Conservation (phyloP, 1,139 yeast genomes). For the Magnusiomyces clavatus region DNA sequence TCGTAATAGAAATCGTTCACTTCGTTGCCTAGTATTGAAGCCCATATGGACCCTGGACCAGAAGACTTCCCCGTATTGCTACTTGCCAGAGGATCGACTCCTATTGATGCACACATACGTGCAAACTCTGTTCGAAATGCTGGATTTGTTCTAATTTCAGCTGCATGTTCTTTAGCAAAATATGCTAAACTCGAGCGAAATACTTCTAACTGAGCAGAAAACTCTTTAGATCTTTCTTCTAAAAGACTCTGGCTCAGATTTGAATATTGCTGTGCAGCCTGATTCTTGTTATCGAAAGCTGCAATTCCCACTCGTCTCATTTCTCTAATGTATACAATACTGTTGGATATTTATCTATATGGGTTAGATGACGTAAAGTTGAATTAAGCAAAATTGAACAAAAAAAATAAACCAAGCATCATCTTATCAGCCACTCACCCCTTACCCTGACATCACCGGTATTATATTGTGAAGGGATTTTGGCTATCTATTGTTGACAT, state of each 20-base stretch:
- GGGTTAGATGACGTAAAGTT: too few relatives aligned
- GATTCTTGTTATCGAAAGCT: conserved; percentile 32
- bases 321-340: conserved; percentile 22
- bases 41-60: conserved; percentile 31
- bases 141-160: conserved; percentile 55
- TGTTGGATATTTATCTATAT: too few relatives aligned
- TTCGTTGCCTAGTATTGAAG: conserved; percentile 33
- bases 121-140: conserved; percentile 65
- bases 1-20: conserved; percentile 56
- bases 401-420: too few relatives aligned
- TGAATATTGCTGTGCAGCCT: conserved; percentile 29
- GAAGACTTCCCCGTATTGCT: conserved; percentile 28
- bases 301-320: conserved; percentile 36
- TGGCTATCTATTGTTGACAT: too few relatives aligned
- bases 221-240: conserved; percentile 30
- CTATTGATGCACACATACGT: conserved; percentile 66
- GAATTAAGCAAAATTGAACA: too few relatives aligned
- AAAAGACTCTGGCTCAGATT: conserved; percentile 29
- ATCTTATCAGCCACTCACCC: too few relatives aligned
- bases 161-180: conserved; percentile 45
- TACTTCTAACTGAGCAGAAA: conserved; percentile 33
- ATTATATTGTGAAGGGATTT: too few relatives aligned
- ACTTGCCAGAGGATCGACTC: conserved; percentile 70
- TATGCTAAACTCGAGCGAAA: conserved; percentile 33
- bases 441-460: too few relatives aligned